These are phyloP conservation scores for Agroathelia rolfsii DNA, from an alignment of 1,284 basidiomycete species.

Conservation along the genomic window DNA sequence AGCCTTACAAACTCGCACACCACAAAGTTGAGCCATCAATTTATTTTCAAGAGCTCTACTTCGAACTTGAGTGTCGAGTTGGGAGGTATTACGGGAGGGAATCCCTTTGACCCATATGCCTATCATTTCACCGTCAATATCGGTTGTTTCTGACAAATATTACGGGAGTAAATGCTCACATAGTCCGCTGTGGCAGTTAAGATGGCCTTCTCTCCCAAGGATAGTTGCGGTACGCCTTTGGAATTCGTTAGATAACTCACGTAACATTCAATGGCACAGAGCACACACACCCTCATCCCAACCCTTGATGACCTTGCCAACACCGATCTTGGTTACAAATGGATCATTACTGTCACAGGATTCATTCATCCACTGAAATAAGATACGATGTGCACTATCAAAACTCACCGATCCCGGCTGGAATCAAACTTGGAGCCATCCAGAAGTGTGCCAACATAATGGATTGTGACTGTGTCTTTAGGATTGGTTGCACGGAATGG, in stretches of 20 bases:
- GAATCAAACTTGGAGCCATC: slow-evolving; percentile 64
- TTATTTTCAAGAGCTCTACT: slow-evolving; percentile 72
- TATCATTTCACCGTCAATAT: slow-evolving; percentile 18
- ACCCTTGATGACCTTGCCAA: slow-evolving; percentile 77
- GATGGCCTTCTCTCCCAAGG: slow-evolving; percentile 67
- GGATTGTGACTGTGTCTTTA: slow-evolving; percentile 48
- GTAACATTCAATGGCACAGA: slow-evolving; percentile 7
- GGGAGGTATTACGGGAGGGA: slow-evolving; percentile 75
- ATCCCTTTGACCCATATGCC: slow-evolving; percentile 65
- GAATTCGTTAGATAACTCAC: slow-evolving; percentile 13
- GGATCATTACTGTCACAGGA: slow-evolving; percentile 35
- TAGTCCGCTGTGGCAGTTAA: slow-evolving; percentile 61
- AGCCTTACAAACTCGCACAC: too few relatives aligned
- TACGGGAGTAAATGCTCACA: slow-evolving; percentile 31
- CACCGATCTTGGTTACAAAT: slow-evolving; percentile 71
- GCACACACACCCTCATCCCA: slow-evolving; percentile 80
- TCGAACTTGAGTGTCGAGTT: slow-evolving; percentile 73
- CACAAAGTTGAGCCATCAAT: slow-evolving; percentile 29
- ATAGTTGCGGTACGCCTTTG: slow-evolving; percentile 66
- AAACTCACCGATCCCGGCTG: slow-evolving; percentile 50
- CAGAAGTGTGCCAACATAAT: slow-evolving; percentile 61
- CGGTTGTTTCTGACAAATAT: slow-evolving; percentile 8
- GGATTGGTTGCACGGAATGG: slow-evolving; percentile 7
- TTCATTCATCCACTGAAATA: slow-evolving; percentile 1
- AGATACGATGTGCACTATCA: too few relatives aligned